phyloP scores from a whole-genome alignment of 768 basidiomycete genomes.

The Kondoa malvinella region DNA sequence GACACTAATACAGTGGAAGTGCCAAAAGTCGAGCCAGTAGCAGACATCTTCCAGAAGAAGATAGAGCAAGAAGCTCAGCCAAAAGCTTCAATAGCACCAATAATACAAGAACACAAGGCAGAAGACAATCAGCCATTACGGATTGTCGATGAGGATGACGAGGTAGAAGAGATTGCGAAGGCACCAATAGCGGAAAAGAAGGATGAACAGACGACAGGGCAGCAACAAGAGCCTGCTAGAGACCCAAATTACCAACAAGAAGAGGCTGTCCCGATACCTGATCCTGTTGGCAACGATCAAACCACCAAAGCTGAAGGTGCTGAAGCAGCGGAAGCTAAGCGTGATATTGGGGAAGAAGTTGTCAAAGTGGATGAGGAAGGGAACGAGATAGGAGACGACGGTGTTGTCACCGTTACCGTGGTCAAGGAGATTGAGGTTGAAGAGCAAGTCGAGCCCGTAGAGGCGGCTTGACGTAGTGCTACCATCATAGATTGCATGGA shows the following conservation, averaged over 20 bases:
- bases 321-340: background rate
- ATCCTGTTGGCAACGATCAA: background rate
- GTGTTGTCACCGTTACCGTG: too few relatives aligned
- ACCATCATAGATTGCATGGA: too few relatives aligned
- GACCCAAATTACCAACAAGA: background rate
- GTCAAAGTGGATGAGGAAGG: too few relatives aligned
- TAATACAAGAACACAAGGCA: background rate
- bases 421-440: too few relatives aligned
- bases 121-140: background rate
- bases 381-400: too few relatives aligned
- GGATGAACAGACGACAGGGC: too few relatives aligned
- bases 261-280: background rate
- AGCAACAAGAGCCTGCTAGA: background rate
- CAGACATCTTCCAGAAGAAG: background rate
- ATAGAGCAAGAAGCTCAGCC: background rate
- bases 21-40: background rate
- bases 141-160: background rate
- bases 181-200: background rate
- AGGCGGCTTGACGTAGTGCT: too few relatives aligned
- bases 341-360: too few relatives aligned
- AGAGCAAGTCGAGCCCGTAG: too few relatives aligned
- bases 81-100: background rate
- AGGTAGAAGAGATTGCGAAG: background rate
- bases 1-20: background rate
- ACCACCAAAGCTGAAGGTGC: too few relatives aligned